phyloP scores from a whole-genome alignment of 257 asterid species.

The Salvia splendens region DNA sequence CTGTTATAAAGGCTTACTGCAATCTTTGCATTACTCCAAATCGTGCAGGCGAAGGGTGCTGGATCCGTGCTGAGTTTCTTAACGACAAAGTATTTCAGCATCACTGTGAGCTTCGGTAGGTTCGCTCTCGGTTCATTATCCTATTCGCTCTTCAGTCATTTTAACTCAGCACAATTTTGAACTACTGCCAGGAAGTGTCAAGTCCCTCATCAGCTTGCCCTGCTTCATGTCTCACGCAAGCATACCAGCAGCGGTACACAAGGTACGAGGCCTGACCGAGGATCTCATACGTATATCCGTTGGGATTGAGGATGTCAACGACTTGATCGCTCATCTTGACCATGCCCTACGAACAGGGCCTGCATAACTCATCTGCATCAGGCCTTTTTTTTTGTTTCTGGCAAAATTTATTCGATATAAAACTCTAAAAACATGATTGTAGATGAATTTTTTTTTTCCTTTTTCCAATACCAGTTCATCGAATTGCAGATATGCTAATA shows the following conservation, averaged over 20 bases:
- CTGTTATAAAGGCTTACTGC: neutral
- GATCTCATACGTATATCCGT: slow-evolving; percentile 82
- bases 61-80: slow-evolving; percentile 88
- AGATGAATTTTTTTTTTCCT: no score
- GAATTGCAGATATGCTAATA: slow-evolving; percentile 8
- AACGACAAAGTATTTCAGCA: slow-evolving; percentile 72
- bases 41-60: slow-evolving; percentile 70
- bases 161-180: neutral
- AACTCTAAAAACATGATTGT: neutral
- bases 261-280: slow-evolving; percentile 70
- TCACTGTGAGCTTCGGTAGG: slow-evolving; percentile 88
- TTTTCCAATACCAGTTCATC: neutral
- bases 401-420: neutral
- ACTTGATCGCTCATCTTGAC: slow-evolving; percentile 76
- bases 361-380: slow-evolving; percentile 13
- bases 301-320: slow-evolving; percentile 76
- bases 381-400: neutral
- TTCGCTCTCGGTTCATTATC: slow-evolving; percentile 1
- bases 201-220: slow-evolving; percentile 82
- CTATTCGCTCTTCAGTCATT: neutral
- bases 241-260: slow-evolving; percentile 68
- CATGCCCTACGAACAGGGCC: slow-evolving; percentile 71
- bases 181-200: slow-evolving; percentile 62
- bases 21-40: no score
- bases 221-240: slow-evolving; percentile 84